Evolutionary conservation across 345 rosid species (phyloP), one percentile per base, ranked within the genome.

Genomic region (Salix suchowensis): DNA sequence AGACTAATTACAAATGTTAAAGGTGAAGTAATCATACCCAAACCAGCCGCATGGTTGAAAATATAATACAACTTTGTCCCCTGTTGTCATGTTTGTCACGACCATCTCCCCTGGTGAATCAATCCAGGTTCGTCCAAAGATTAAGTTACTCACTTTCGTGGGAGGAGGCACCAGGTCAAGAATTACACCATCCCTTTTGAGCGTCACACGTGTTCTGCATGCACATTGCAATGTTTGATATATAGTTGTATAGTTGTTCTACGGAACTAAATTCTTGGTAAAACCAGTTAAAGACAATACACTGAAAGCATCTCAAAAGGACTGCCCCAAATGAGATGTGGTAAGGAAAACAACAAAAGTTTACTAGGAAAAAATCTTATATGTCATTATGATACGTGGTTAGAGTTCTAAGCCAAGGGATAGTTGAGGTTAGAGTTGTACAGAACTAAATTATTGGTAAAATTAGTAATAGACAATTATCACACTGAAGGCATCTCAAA

Each of bases 41-140:
- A 90, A 87, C 94, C 97, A 92, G 30, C 94, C 91, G 36, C 97
- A 92, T 36, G 92, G 97, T 83, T 92, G 94, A 79, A 92, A 92
- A 83, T 90, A 90, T 60, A 92, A 85, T 44, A 91, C 90, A 34
- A 76, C 91, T 87, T 91, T 91, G 76, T 91, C 94, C 52, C 94
- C 92, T 0, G 94, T 91, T 71, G 88, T 87, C 84, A 87, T 60
- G 87, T 91, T 91, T 68, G 94, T 88, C 85, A 91, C 82, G 78
- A 91, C 65, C 94, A 91, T 90, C 85, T 91, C 97, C 75, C 97
- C 97, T 13, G 87, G 86, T 0, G 94, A 84, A 72, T 91, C 97
- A 26, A 89, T 84, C 97, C 97, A 90, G 71, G 97, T 91, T 73
- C 97, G 84, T 76, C 97, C 97, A 80, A 91, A 90, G 24, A 91